Percentiles rank a stretch among this genome's conserved stretches.
These are phyloP conservation scores for Cytospora piceicola DNA, from an alignment of 2,329 filamentous ascomycete species.

Conservation along the genomic window DNA sequence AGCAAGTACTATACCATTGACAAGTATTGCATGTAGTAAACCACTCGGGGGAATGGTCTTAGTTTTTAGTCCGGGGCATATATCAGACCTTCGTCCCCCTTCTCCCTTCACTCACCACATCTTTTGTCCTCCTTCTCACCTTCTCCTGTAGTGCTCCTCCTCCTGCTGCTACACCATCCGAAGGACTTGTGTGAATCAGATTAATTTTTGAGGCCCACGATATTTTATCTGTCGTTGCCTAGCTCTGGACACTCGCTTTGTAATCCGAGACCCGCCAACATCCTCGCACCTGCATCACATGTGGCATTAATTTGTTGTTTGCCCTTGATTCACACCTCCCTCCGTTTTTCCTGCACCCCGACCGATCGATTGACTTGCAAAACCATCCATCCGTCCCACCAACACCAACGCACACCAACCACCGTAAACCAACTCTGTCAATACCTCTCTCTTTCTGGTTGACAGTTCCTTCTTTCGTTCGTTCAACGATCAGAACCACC, in stretches of 20 bases:
- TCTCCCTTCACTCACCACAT: conserved; percentile 10
- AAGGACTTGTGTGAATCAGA: neutral
- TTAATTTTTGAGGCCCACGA: neutral
- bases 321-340: conserved; percentile 6
- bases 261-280: conserved; percentile 16
- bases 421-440: neutral
- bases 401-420: conserved; percentile 8
- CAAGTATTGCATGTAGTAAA: neutral
- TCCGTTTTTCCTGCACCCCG: neutral
- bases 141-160: neutral
- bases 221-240: conserved; percentile 4
- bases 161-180: neutral
- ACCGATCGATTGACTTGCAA: neutral
- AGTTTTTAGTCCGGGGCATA: conserved; percentile 11
- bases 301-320: conserved; percentile 12
- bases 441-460: conserved; percentile 8
- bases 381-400: conserved; percentile 7
- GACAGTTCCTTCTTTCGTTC: conserved; percentile 2
- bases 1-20: neutral
- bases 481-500: neutral
- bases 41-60: conserved; percentile 20
- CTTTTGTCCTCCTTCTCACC: neutral
- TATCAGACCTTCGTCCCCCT: conserved; percentile 23
- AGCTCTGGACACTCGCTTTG: conserved; percentile 26
- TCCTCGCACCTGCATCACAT: conserved; percentile 3